These are phyloP conservation scores for Candida maltosa DNA, from an alignment of 805 yeast species.

Conservation along the genomic window DNA sequence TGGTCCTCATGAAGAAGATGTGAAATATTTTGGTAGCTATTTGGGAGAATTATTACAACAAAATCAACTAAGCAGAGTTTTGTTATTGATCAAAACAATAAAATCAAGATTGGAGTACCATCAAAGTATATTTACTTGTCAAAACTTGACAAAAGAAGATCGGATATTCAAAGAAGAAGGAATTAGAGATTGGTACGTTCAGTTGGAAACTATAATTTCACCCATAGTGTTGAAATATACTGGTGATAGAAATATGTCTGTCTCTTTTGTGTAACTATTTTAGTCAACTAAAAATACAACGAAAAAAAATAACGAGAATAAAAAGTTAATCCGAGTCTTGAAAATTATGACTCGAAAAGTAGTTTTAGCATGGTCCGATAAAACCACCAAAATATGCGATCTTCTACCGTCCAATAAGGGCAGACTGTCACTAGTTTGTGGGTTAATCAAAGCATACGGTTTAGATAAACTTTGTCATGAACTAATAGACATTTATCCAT, in stretches of 20 bases:
- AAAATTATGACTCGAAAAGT: too few relatives aligned
- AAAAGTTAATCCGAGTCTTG: too few relatives aligned
- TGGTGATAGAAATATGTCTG: not conserved
- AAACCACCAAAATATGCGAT: conserved; percentile 32
- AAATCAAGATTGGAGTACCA: conserved; percentile 2
- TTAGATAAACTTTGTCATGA: conserved; percentile 24
- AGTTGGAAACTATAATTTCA: conserved; percentile 3
- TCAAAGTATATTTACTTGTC: not conserved
- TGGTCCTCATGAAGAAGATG: conserved; percentile 36
- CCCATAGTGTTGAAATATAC: conserved; percentile 3
- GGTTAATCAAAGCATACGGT: conserved; percentile 40
- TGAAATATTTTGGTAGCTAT: conserved; percentile 17
- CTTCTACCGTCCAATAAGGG: conserved; percentile 51
- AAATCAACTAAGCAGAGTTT: conserved; percentile 14
- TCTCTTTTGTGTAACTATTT: too few relatives aligned
- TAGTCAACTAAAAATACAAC: too few relatives aligned
- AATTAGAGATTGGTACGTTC: conserved; percentile 9
- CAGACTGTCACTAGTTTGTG: conserved; percentile 43
- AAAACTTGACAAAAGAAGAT: conserved; percentile 1
- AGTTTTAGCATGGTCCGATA: too few relatives aligned
- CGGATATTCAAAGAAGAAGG: conserved; percentile 8
- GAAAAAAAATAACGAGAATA: too few relatives aligned
- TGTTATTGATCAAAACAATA: conserved; percentile 13
- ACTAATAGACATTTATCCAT: conserved; percentile 19
- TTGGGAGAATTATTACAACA: conserved; percentile 15